Evolutionary conservation across 768 basidiomycete species (phyloP), one percentile per base, ranked within the genome.

Genomic region (Termitomyces sp.): DNA sequence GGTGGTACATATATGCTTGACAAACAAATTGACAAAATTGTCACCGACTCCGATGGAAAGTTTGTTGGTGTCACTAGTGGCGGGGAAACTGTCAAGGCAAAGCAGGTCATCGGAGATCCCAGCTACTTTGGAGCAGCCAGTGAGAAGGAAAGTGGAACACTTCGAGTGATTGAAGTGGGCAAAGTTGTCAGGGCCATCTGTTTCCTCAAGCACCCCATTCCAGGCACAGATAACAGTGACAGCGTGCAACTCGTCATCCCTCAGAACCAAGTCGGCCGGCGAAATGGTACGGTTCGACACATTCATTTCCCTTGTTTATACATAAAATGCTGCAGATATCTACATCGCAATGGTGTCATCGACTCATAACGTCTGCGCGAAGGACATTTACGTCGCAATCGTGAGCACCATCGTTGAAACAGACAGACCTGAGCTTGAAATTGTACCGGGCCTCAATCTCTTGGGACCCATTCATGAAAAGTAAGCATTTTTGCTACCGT

Each of bases 1-100:
- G 97, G 97, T 41, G 97, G 97, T 42, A 99, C 97, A 12, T 99
- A 99, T 78, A 99, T 99, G 97, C 87, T 99, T 56, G 94, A 98
- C 78, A 99, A 99, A 75, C 78, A 78, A 46, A 89, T 97, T 65
- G 86, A 96, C 58, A 83, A 89, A 68, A 94, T 98, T 63, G 87
- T 97, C 54, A 92, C 87, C 44, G 91, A 89, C 69, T 70, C 75
- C 12, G 81, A 85, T 57, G 97, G 97, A 64, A 91, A 88, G 69
- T 98, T 99, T 63, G 81, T 91, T 54, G 97, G 97, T 47, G 97
- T 98, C 45, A 88, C 87, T 38, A 89, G 88, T 63, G 94, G 83
- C 19, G 78, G 80, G 14, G 97, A 99, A 76, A 94, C 86, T 19
- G 97, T 94, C 66, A 97, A 89, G 76, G 97, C 97, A 49, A 96